Conservation (phyloP, 1,284 basidiomycete species). For the Heliocybe sulcata region DNA sequence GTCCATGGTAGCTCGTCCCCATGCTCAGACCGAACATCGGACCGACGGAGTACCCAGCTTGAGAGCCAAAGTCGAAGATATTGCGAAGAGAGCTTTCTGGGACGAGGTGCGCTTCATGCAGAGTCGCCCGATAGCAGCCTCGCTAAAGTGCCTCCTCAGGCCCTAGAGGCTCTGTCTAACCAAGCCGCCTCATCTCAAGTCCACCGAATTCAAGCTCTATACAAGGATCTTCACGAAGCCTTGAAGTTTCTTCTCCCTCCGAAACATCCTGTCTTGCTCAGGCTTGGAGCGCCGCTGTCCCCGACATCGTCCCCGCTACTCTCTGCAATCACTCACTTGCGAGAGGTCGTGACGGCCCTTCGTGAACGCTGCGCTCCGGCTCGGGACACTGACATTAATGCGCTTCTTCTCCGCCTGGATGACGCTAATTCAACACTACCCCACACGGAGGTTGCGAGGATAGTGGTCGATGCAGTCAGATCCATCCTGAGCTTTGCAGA, state of each 20-base stretch:
- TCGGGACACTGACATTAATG: constrained; percentile 46
- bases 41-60: constrained; percentile 24
- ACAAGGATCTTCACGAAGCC: constrained; percentile 41
- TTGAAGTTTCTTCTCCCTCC: constrained; percentile 48
- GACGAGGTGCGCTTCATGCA: constrained; percentile 40
- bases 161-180: constrained; percentile 32
- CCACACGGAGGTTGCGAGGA: constrained; percentile 23
- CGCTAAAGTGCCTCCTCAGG: constrained; percentile 21
- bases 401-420: constrained; percentile 32
- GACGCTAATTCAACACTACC: constrained; percentile 17
- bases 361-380: constrained; percentile 57
- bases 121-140: constrained; percentile 1
- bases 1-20: constrained; percentile 45
- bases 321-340: constrained; percentile 42
- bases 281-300: constrained; percentile 47
- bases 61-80: constrained; percentile 42
- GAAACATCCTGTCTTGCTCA: constrained; percentile 36
- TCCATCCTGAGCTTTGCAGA: constrained; percentile 43
- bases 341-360: constrained; percentile 40
- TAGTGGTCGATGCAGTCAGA: constrained; percentile 37
- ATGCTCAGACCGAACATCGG: constrained; percentile 16
- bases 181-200: constrained; percentile 37
- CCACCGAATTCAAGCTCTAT: constrained; percentile 43
- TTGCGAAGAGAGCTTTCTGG: constrained; percentile 63
- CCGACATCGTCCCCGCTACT: constrained; percentile 62